Conservation (phyloP, 257 asterid genomes). For the Craterostigma plantagineum region DNA sequence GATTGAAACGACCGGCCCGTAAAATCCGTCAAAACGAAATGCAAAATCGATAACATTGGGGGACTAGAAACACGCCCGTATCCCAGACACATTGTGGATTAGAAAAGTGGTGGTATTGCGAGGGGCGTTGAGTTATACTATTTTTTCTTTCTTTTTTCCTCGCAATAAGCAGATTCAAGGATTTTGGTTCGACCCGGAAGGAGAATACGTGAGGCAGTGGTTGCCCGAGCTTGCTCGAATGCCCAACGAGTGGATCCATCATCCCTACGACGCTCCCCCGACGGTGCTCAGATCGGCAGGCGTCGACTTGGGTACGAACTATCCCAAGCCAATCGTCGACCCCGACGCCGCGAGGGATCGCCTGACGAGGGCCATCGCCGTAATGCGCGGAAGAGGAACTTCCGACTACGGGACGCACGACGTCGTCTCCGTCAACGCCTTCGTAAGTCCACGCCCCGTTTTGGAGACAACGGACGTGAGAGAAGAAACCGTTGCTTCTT, state of each 20-base stretch:
- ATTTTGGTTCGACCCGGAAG: conserved; percentile 68
- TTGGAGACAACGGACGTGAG: conserved; percentile 19
- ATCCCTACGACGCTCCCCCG: conserved; percentile 83
- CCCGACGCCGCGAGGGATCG: conserved; percentile 55
- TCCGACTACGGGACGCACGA: conserved; percentile 26
- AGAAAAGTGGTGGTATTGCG: too few relatives aligned
- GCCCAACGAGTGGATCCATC: conserved; percentile 93
- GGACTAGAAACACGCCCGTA: too few relatives aligned
- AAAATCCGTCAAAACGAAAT: too few relatives aligned
- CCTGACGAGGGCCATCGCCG: conserved; percentile 43
- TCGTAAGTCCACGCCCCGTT: conserved; percentile 9
- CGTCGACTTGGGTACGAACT: conserved; percentile 66
- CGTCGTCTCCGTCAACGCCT: conserved; percentile 54
- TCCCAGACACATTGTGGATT: too few relatives aligned
- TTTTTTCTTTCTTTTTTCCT: conserved; percentile 1
- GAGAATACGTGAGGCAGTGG: conserved; percentile 80
- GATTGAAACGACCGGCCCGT: too few relatives aligned
- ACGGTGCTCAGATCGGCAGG: conserved; percentile 62
- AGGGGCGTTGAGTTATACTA: too few relatives aligned
- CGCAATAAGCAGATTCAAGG: conserved; percentile 68
- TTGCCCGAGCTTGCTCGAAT: conserved; percentile 74
- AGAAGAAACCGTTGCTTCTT: conserved; percentile 34
- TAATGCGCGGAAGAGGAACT: conserved; percentile 48
- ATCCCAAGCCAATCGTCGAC: conserved; percentile 66
- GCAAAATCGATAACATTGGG: too few relatives aligned